Base-by-base conservation (phyloP, 2,329 filamentous ascomycete genomes). In the Aspergillus hiratsukae region DNA sequence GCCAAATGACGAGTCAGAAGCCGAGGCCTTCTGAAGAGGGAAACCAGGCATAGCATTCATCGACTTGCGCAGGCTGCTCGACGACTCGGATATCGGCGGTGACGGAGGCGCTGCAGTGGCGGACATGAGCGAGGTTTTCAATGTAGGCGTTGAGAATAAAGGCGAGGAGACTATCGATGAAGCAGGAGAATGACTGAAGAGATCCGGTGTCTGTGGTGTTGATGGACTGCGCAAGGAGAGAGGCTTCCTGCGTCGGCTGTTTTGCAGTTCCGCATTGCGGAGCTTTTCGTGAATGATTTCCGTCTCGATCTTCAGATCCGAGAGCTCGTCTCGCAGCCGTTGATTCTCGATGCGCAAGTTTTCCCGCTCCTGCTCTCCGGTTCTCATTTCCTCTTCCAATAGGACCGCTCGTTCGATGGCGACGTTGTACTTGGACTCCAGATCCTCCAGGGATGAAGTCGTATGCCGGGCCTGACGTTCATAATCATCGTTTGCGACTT, bases 401-500 rank as follows among this genome's bases (percentile, higher is more conserved):
- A 99, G 85, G 27, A 99, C 94, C 9, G 83, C 87, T 53, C 93
- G 83, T 77, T 99, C 94, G 65, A 99, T 95, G 4, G 92, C 86
- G 55, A 95, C 85, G 72, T 97, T 97, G 75, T 94, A 97, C 75
- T 97, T 99, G 60, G 89, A 93, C 76, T 99, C 94, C 74, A 99
- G 81, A 70, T 99, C 94, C 76, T 99, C 94, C 60, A 97, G 84
- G 51, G 93, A 97, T 48, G 92, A 97, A 37, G 91, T 92, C 28
- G 93, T 97, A 75, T 97, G 94, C 66, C 94, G 87, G 64, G 94
- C 93, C 77, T 97, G 93, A 63, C 91, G 87, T 79, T 99, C 94
- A 71, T 93, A 97, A 75, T 99, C 94, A 80, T 99, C 94, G 77
- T 97, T 99, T 72, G 90, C 91, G 54, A 99, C 94, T 76, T 99